Evolutionary conservation across 345 rosid species (phyloP), one percentile per base, ranked within the genome.

Genomic region (Salix exigua): DNA sequence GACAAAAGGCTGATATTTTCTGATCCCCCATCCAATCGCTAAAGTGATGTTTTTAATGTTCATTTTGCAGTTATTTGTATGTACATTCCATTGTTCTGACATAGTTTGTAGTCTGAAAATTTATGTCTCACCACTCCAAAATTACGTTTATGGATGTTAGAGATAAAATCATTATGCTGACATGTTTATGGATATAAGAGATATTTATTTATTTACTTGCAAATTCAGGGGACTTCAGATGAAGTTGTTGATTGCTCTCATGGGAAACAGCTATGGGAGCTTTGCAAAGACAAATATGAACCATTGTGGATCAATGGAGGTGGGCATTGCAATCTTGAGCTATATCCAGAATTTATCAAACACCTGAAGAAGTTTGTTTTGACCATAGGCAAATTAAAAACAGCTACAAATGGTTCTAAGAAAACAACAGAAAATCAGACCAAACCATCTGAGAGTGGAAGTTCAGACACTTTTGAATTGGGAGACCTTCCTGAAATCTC

Each of bases 271-370:
- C 94, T 92, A 10, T 89, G 88, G 87, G 94, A 92, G 82, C 95
- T 91, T 26, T 90, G 97, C 86, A 90, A 88, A 85, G 84, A 85
- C 26, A 94, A 91, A 84, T 90, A 91, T 62, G 97, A 94, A 61
- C 98, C 97, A 53, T 80, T 92, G 68, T 92, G 98, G 98, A 81
- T 92, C 77, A 89, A 21, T 73, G 94, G 98, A 42, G 97, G 97
- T 25, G 97, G 97, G 42, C 98, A 94, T 75, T 91, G 95, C 87
- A 89, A 92, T 71, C 97, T 92, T 42, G 98, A 94, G 87, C 88
- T 94, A 35, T 94, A 88, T 80, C 92, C 97, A 14, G 97, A 92
- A 82, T 92, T 90, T 87, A 90, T 92, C 60, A 88, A 78, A 80
- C 92, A 91, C 76, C 85, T 92, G 75, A 91, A 90, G 89, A 92